Evolutionary conservation across 2,329 filamentous ascomycete genomes (phyloP), one percentile per base, ranked within the genome.

Genomic region (Cladosporium sp.): DNA sequence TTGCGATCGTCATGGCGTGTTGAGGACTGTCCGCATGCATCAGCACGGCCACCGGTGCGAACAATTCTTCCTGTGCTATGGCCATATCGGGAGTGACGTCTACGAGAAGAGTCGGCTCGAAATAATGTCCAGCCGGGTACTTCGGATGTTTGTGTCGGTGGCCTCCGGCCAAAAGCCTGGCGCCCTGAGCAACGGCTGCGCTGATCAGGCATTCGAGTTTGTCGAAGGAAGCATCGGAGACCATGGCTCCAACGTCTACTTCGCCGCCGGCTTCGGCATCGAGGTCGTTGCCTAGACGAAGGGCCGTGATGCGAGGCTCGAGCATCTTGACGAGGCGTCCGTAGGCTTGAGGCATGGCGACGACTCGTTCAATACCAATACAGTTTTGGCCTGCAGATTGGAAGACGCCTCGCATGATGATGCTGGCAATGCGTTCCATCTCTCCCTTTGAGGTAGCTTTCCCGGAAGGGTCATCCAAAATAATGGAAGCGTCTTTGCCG

Each of bases 301-400:
- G 79, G 10, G 82, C 81, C 61, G 81, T 80, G 63, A 97, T 90
- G 60, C 88, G 86, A 10, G 89, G 87, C 52, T 85, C 82, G 19
- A 99, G 83, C 60, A 85, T 79, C 4, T 79, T 73, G 53, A 96
- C 76, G 20, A 99, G 82, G 57, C 79, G 78, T 61, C 88, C 80
- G 76, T 97, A 96, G 52, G 90, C 80, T n/a, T 77, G 78, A 1
- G 90, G 87, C 15, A 89, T 82, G 22, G 88, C 90, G 65, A 97
- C 87, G 68, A 97, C 87, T 57, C 94, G 89, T 77, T 99, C 94
- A 64, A 97, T 93, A 56, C 94, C 94, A 69, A 99, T 93, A 75
- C 94, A 99, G 76, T 99, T 99, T 74, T 99, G 94, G 1, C 94
- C 94, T 15, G 91, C 88, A 52, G 91, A 91, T 74, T 99, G 94